Base-by-base conservation (phyloP, 2,329 filamentous ascomycete genomes). In the Diaporthe caulivora region DNA sequence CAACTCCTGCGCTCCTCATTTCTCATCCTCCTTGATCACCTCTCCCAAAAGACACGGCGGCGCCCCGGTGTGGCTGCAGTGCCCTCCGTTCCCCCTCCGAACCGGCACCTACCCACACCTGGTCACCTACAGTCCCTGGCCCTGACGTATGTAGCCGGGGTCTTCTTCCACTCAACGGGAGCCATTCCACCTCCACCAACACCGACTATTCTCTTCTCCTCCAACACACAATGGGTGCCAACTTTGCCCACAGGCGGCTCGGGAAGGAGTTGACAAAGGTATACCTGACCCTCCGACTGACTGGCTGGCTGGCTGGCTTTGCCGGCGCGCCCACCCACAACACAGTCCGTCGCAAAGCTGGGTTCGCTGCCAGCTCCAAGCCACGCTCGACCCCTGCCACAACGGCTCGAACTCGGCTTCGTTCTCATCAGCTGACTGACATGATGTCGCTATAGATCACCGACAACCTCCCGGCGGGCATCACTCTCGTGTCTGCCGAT, bases 401-500 rank as follows among this genome's bases (percentile, higher is more conserved):
- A 18, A 31, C 40, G n/a, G n/a, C 40, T 37, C n/a, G 51, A 42
- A 31, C 54, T 58, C 54, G 17, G 21, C 24, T 17, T 49, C 29
- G 5, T 44, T 47, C 49, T 65, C 21, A 11, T 57, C 47, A 34
- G 68, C 74, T 75, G 31, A 75, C 71, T 49, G 21, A 3, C 24
- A 7, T 26, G 18, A 8, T 21, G 9, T 17, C 29, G n/a, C 37
- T 17, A 60, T 75, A 92, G 89, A 89, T 91, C 76, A 83, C 86
- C 65, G 87, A 85, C 75, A 87, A 86, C 74, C 80, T 92, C 51
- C 91, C 92, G 53, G 90, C 91, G 24, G 91, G 91, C 70, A 98
- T 99, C 82, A 87, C 90, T 64, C 90, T 98, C 64, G 91, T 97
- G 74, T 90, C 92, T 62, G 92, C 94, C 72, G 94, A 97, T 60